Base-by-base conservation (phyloP, 2,329 filamentous ascomycete species). In the Scedosporium apiospermum region DNA sequence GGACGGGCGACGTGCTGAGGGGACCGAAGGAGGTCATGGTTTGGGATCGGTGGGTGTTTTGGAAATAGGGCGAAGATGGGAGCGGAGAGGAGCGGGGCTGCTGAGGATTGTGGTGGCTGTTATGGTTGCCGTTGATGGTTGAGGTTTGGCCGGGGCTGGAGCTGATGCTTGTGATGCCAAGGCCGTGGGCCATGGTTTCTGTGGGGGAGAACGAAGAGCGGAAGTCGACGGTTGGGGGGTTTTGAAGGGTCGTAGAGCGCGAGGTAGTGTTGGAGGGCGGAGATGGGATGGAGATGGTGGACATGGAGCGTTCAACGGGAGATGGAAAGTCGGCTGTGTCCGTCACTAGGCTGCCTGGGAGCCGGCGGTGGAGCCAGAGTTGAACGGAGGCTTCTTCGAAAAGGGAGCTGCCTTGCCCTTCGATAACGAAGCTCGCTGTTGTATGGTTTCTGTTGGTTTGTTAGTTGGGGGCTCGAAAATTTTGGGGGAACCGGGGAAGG, bases 361-460 rank as follows among this genome's bases (percentile, higher is more conserved):
- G 63, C 41, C 65, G 63, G 44, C 71, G 72, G 3, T 71, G 69
- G 49, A 74, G 65, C 72, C 72, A 74, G 38, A 74, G 68, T 18
- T 74, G 72, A 9, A 73, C 61, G 7, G 68, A 69, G 16, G 72
- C 72, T 4, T 65, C 63, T 61, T 74, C 71, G 14, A 69, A 63
- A 1, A 72, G 53, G 1, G 68, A 60, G 5, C 65, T 63, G 10
- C 55, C 23, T 16, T 46, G 42, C 10, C 69, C 69, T 3, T 67
- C 65, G 2, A 72, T 57, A 4, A 73, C 68, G 41, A 73, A 74
- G 55, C 67, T 72, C 30, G 69, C 71, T 38, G 65, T 62, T 12
- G 66, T 68, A 6, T 69, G 62, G 23, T 64, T 63, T 41, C 64
- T 68, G 23, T 49, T 49, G 44, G 44, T 21, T 53, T 23, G 21